Base-by-base conservation (phyloP, 1,284 basidiomycete genomes). In the Ceratobasidium sp. region DNA sequence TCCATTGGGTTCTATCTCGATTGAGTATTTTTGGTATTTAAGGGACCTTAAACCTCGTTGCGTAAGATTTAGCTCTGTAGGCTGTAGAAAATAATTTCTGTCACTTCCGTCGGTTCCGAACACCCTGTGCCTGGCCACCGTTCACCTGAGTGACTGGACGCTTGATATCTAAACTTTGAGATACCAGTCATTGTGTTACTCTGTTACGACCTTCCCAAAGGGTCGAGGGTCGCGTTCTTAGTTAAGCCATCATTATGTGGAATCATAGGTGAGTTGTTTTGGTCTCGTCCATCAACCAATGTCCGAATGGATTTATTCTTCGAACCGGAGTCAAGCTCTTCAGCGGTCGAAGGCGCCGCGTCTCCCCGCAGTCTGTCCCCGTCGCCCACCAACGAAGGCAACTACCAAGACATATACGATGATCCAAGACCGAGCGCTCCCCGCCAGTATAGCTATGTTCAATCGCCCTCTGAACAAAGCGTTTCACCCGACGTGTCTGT, bases 401-500 rank as follows among this genome's bases (percentile, higher is more conserved):
- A 45, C 36, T 70, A 70, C n/a, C 67, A 70, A 43, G 70, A 72
- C 21, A 72, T 75, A 45, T 75, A 73, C 45, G 73, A 74, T 32
- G 75, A 76, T 67, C 75, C 75, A 23, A 48, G 75, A 32, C 60
- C 58, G 12, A 73, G 28, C 53, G 67, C 53, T 36, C 67, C 67
- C 6, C 67, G 55, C 45, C 45, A 58, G 34, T 58, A 21, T 30
- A 59, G 30, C 28, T 58, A 58, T 70, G 55, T 55, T 14, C 67
- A 58, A 41, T 70, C 67, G 21, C 67, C 67, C 34, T 48, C 55
- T 28, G 67, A 70, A 32, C 23, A n/a, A 16, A 43, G 60, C 28
- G 36, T 50, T 2, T 46, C 62, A 9, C 75, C 75, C 26, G 60
- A 72, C 52, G 30, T 67, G 21, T 75, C 72, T 34, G 75, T 72